phyloP scores from a whole-genome alignment of 208 protist genomes.

The Leishmania arabica region DNA sequence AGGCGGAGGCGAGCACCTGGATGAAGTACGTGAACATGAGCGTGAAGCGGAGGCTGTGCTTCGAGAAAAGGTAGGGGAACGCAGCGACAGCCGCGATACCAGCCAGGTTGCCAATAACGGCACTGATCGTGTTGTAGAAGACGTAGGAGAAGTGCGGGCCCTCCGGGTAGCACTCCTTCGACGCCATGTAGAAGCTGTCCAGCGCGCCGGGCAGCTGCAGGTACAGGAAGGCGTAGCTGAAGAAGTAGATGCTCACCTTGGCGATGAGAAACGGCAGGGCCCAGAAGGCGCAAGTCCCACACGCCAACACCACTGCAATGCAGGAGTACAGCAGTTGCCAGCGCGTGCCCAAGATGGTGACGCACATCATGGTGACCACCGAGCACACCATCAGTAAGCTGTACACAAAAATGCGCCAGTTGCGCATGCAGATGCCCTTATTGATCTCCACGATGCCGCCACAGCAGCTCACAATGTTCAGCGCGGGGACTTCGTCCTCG shows the following conservation, averaged over 20 bases:
- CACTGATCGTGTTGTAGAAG: slow-evolving; percentile 67
- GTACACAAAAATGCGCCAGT: slow-evolving; percentile 63
- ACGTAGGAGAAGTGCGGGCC: slow-evolving; percentile 71
- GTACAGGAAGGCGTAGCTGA: slow-evolving; percentile 57
- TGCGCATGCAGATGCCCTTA: slow-evolving; percentile 50
- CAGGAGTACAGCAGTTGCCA: slow-evolving; percentile 37
- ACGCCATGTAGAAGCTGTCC: slow-evolving; percentile 66
- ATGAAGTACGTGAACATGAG: slow-evolving; percentile 64
- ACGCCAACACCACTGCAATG: slow-evolving; percentile 37
- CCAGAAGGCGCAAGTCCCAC: slow-evolving; percentile 53
- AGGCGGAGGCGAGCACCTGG: slow-evolving; percentile 53
- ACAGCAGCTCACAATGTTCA: slow-evolving; percentile 29
- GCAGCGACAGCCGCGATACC: slow-evolving; percentile 59
- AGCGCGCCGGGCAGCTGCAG: slow-evolving; percentile 60
- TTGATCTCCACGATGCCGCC: slow-evolving; percentile 63
- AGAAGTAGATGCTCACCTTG: slow-evolving; percentile 69
- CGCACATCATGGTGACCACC: slow-evolving; percentile 46
- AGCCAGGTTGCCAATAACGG: slow-evolving; percentile 55
- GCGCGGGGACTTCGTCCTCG: slow-evolving; percentile 6
- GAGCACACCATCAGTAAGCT: slow-evolving; percentile 44
- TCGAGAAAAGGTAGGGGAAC: slow-evolving; percentile 69
- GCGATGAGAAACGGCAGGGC: slow-evolving; percentile 66
- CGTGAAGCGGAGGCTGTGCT: slow-evolving; percentile 70
- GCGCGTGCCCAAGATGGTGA: slow-evolving; percentile 43
- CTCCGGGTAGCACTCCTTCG: slow-evolving; percentile 37